These are phyloP conservation scores for Aspergillus conjunctus DNA, from an alignment of 495 filamentous ascomycete genomes.

Conservation along the genomic window DNA sequence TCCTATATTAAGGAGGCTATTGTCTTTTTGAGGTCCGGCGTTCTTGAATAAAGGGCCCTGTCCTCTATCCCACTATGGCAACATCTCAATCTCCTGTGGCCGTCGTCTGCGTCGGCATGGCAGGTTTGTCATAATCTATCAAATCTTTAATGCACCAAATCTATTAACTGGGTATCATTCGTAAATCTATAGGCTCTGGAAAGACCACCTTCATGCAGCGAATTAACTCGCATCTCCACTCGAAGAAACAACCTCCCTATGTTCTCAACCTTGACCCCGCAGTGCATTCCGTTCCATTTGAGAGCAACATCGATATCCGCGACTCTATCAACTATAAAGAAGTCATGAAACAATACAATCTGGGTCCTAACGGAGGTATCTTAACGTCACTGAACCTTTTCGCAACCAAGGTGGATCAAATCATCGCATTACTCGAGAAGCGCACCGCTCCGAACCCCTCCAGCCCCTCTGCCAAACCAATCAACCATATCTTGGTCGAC, in stretches of 20 bases:
- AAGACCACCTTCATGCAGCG: conserved; percentile 99
- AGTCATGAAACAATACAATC: conserved; percentile 98
- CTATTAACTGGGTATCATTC: conserved; percentile 10
- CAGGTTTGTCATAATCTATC: conserved; percentile 50
- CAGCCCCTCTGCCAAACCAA: conserved; percentile 61
- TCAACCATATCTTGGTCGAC: conserved; percentile 86
- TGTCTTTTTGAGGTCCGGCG: background rate
- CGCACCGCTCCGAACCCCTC: conserved; percentile 66
- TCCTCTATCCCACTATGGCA: conserved; percentile 38
- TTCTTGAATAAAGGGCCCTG: background rate
- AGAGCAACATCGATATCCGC: conserved; percentile 97
- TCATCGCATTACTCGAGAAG: conserved; percentile 86
- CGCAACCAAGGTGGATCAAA: conserved; percentile 95
- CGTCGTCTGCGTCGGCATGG: conserved; percentile 97
- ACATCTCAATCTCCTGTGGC: conserved; percentile 56
- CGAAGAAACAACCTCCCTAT: conserved; percentile 59
- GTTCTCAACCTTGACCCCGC: conserved; percentile 97
- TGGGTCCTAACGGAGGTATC: conserved; percentile 98
- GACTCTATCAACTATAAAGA: conserved; percentile 99
- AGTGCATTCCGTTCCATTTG: conserved; percentile 93
- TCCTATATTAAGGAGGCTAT: background rate
- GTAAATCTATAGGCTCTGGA: conserved; percentile 67
- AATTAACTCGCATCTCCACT: conserved; percentile 47
- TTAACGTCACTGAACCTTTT: conserved; percentile 95
- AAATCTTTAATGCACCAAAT: background rate